Percentiles rank a stretch among this genome's conserved stretches.
phyloP scores from a whole-genome alignment of 179 eudicot species.

The Spinacia oleracea region DNA sequence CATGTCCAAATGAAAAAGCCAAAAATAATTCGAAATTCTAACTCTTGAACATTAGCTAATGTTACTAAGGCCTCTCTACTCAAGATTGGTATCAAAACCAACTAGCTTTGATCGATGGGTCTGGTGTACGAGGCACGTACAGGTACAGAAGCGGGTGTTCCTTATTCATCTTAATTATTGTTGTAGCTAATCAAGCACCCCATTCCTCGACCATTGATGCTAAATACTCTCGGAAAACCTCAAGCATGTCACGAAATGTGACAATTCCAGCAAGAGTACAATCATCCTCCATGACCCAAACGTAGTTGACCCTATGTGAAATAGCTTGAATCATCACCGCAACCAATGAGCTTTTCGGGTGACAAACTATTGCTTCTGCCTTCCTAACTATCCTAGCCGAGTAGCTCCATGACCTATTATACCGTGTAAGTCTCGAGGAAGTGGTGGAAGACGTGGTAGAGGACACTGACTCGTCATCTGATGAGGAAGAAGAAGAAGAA shows the following conservation, averaged over 20 bases:
- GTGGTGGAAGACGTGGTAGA: conserved; percentile 1
- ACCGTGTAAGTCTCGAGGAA: conserved; percentile 23
- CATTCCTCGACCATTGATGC: conserved; percentile 26
- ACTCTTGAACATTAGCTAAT: background rate
- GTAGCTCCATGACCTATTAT: conserved; percentile 40
- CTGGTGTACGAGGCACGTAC: background rate
- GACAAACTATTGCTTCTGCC: conserved; percentile 41
- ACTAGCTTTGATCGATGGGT: background rate
- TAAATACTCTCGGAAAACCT: conserved; percentile 41
- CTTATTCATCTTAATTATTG: background rate
- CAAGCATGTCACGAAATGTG: conserved; percentile 40
- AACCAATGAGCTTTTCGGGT: conserved; percentile 40
- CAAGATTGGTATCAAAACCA: background rate
- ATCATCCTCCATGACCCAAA: conserved; percentile 45
- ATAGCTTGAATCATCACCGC: conserved; percentile 53
- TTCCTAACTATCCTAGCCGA: conserved; percentile 39
- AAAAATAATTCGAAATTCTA: background rate
- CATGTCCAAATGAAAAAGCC: background rate
- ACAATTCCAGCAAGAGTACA: conserved; percentile 36
- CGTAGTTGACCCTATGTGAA: conserved; percentile 46
- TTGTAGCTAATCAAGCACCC: conserved; percentile 1
- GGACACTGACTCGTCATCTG: conserved; percentile 39
- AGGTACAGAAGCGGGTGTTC: background rate
- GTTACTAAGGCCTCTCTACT: conserved; percentile 7
- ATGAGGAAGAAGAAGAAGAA: conserved; percentile 30